Evolutionary conservation across 257 asterid species (phyloP).

Genomic region (Sherardia arvensis): DNA sequence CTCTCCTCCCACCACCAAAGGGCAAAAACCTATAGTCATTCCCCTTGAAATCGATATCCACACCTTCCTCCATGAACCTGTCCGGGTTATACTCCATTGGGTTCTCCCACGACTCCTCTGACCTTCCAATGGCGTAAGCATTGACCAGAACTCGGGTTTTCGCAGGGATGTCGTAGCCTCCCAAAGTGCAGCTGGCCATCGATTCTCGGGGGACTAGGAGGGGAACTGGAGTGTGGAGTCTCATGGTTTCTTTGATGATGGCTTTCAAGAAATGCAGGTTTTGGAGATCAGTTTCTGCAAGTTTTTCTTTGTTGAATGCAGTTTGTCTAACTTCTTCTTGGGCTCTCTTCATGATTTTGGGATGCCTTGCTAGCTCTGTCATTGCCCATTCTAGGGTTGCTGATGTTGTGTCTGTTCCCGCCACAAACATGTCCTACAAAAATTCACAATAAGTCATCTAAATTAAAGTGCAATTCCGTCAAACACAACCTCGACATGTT

Average conservation of each 20-base stretch:
- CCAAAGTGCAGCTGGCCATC: conserved; percentile 19
- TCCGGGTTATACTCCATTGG: conserved; percentile 22
- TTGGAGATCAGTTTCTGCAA: conserved; percentile 25
- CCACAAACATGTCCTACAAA: conserved; percentile 32
- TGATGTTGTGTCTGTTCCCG: conserved; percentile 34
- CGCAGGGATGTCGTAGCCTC: conserved; percentile 18
- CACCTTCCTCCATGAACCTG: conserved; percentile 13
- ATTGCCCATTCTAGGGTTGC: conserved; percentile 30
- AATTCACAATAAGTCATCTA: too few relatives aligned
- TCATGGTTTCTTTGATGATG: conserved; percentile 27
- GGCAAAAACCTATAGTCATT: conserved; percentile 29
- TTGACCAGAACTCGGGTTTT: conserved; percentile 22
- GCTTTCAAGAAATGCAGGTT: conserved; percentile 22
- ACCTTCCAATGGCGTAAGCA: conserved; percentile 28
- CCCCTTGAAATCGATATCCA: conserved; percentile 23
- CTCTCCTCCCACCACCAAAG: conserved; percentile 35
- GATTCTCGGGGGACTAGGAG: conserved; percentile 32
- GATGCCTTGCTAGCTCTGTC: conserved; percentile 30
- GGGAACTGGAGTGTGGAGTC: conserved; percentile 28
- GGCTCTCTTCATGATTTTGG: conserved; percentile 16
- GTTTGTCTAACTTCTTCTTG: conserved; percentile 25
- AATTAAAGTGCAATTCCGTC: too few relatives aligned
- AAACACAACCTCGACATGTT: too few relatives aligned
- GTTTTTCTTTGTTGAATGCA: conserved; percentile 14
- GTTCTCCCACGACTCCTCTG: conserved; percentile 16